Conservation (phyloP, 2,329 filamentous ascomycete genomes). For the Botrytis elliptica region DNA sequence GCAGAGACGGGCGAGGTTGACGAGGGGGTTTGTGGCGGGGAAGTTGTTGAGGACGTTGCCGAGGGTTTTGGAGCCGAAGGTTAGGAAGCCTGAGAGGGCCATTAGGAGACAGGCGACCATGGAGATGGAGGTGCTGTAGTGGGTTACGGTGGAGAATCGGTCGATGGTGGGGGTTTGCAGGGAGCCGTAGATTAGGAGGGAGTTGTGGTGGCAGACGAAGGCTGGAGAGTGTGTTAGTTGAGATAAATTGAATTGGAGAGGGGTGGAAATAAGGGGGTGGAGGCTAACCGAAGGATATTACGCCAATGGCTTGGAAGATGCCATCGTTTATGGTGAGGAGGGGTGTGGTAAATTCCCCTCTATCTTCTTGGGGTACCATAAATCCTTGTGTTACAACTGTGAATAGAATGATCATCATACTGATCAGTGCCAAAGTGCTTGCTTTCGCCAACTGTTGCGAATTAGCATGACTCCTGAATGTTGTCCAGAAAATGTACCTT, state of each 20-base stretch:
- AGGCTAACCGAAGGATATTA: slow-evolving; percentile 87
- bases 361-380: slow-evolving; percentile 67
- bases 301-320: slow-evolving; percentile 92
- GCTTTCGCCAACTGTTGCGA: slow-evolving; percentile 79
- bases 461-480: not conserved
- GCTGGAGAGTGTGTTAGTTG: slow-evolving; percentile 41
- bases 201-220: slow-evolving; percentile 85
- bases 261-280: not conserved
- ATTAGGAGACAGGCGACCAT: slow-evolving; percentile 89
- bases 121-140: slow-evolving; percentile 87
- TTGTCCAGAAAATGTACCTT: slow-evolving; percentile 61
- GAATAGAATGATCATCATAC: slow-evolving; percentile 86
- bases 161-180: slow-evolving; percentile 92
- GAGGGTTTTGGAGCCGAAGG: slow-evolving; percentile 85
- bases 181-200: slow-evolving; percentile 94
- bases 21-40: slow-evolving; percentile 82
- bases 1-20: slow-evolving; percentile 90
- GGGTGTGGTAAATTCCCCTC: slow-evolving; percentile 68
- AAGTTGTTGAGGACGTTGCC: slow-evolving; percentile 99
- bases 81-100: slow-evolving; percentile 86
- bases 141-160: slow-evolving; percentile 88
- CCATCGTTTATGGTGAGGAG: slow-evolving; percentile 79
- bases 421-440: slow-evolving; percentile 86
- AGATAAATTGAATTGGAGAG: slow-evolving; percentile 36
- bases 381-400: slow-evolving; percentile 85